Base-by-base conservation (phyloP, 2,329 filamentous ascomycete genomes). In the Ceratocystis diversiconidia region DNA sequence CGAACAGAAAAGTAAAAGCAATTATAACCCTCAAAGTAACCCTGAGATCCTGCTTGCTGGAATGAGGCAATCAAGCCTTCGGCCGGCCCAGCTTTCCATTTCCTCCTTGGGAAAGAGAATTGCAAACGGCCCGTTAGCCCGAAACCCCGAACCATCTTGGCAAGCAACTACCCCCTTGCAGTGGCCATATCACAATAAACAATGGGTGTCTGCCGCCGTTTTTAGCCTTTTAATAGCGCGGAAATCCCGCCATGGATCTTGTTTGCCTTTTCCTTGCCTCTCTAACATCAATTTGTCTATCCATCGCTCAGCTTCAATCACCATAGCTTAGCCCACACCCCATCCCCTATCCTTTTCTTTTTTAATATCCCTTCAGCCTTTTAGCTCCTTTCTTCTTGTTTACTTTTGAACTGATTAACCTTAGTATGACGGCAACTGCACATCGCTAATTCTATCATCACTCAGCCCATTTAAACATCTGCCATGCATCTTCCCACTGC, bases 401-500 rank as follows among this genome's bases (percentile, higher is more conserved):
- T 63, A 32, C 48, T 63, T 36, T 66, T 59, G 55, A 30, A 19
- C 10, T 12, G 12, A 44, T n/a, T 57, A 36, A 44, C 28, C 19
- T n/a, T 48, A 43, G 32, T 41, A 41, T 52, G 22, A 36, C n/a
- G n/a, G 6, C 28, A 46, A 8, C 48, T 10, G 6, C 22, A 36
- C n/a, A 25, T 30, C 48, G 28, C 36, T 61, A 17, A 55, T 46
- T 46, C 15, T 41, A 41, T 41, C 36, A 41, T 41, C 36, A 41
- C 36, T 5, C 36, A 41, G 12, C 12, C 36, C 10, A 41, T 41
- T 60, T 36, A n/a, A 64, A 17, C 30, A 67, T 67, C 36, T 30
- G 61, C 30, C 46, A 67, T 67, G 66, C 63, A 55, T 63, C 15
- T 60, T 28, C 32, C n/a, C n/a, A 50, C 25, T 3, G 32, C 65